These are phyloP conservation scores for Boletus smithii DNA, from an alignment of 1,284 basidiomycete genomes.

Conservation along the genomic window DNA sequence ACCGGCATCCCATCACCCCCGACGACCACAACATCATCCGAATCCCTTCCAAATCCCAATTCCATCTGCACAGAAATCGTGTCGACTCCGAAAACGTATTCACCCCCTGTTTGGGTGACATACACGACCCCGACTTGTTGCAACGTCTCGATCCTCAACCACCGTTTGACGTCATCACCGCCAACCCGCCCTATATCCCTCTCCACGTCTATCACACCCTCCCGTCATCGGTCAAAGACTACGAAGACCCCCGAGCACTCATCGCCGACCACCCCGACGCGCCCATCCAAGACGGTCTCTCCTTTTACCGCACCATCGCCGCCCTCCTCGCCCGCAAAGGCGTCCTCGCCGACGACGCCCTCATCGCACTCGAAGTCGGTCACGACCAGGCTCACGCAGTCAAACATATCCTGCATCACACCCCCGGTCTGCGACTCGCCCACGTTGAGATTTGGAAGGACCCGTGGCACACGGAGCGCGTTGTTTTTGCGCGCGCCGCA, in stretches of 20 bases:
- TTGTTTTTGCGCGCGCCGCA: conserved; percentile 49
- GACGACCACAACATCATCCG: no score
- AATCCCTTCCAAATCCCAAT: no score
- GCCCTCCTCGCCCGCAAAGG: conserved; percentile 47
- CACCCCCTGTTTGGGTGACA: conserved; percentile 44
- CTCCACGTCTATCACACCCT: conserved; percentile 60
- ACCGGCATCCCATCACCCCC: not conserved
- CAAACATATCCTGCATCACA: conserved; percentile 49
- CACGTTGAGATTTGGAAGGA: conserved; percentile 76
- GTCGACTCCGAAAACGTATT: no score
- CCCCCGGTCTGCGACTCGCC: conserved; percentile 42
- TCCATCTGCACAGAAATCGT: no score
- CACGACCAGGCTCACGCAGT: conserved; percentile 68
- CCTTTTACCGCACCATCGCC: conserved; percentile 77
- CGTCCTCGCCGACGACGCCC: conserved; percentile 46
- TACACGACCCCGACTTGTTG: conserved; percentile 41
- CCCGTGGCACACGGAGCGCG: conserved; percentile 69
- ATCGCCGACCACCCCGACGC: conserved; percentile 58
- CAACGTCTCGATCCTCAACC: conserved; percentile 33
- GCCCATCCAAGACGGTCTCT: conserved; percentile 51
- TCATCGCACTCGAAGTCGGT: conserved; percentile 80
- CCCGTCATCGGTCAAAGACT: conserved; percentile 64
- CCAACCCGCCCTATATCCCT: conserved; percentile 93
- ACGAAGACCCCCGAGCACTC: conserved; percentile 79
- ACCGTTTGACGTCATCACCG: conserved; percentile 75